phyloP scores from a whole-genome alignment of 148 eudicot species.

The Simmondsia chinensis region DNA sequence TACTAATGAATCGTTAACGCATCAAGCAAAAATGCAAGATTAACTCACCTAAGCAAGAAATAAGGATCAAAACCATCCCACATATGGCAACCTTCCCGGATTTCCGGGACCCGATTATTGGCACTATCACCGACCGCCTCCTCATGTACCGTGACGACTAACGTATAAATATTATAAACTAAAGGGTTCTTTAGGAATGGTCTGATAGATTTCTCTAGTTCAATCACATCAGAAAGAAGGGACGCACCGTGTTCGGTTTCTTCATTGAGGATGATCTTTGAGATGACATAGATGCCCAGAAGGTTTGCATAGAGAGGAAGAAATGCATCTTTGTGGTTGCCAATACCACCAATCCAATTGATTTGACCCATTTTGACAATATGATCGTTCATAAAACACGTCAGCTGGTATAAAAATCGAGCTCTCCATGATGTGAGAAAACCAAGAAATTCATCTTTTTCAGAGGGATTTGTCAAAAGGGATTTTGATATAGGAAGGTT shows the following conservation, averaged over 20 bases:
- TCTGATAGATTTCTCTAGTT: slow-evolving; percentile 41
- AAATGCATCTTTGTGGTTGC: slow-evolving; percentile 92
- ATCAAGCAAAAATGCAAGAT: too few species aligned
- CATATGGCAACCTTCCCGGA: slow-evolving; percentile 12
- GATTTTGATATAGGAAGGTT: slow-evolving; percentile 29
- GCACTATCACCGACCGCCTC: slow-evolving; percentile 17
- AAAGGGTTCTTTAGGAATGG: slow-evolving; percentile 74
- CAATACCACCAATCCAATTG: slow-evolving; percentile 82
- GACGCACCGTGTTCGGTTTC: slow-evolving; percentile 22
- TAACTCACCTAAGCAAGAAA: slow-evolving; percentile 47
- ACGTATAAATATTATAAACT: slow-evolving; percentile 41
- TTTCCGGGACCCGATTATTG: slow-evolving; percentile 12
- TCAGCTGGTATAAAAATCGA: slow-evolving; percentile 45
- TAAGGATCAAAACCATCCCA: slow-evolving; percentile 85
- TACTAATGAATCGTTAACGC: too few species aligned
- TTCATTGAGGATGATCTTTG: slow-evolving; percentile 36
- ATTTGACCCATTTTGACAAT: slow-evolving; percentile 24
- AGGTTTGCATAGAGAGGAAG: slow-evolving; percentile 79
- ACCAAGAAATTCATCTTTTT: slow-evolving; percentile 20
- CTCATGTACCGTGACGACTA: slow-evolving; percentile 44
- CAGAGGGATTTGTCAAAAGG: slow-evolving; percentile 7
- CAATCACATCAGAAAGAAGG: slow-evolving; percentile 35
- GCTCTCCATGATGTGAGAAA: slow-evolving; percentile 39
- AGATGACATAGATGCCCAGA: slow-evolving; percentile 56
- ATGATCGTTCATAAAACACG: slow-evolving; percentile 33